Evolutionary conservation across 1,139 yeast species (phyloP).

Genomic region (Taphrina deformans): DNA sequence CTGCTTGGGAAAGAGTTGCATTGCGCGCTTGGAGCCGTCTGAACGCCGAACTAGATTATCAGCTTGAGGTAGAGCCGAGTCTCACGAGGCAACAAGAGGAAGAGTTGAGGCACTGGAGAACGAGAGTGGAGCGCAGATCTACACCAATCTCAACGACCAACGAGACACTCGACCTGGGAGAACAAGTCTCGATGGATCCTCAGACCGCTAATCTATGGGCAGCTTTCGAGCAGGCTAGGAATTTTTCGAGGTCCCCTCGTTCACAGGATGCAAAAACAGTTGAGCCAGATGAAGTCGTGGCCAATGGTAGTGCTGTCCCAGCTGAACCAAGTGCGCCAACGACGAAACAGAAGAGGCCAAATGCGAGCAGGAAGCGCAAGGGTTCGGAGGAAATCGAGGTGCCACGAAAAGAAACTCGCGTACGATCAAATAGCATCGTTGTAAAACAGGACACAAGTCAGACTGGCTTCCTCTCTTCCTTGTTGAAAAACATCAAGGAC

Average conservation of each 20-base stretch:
- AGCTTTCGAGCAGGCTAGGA: slow-evolving; percentile 25
- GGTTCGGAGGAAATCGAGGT: neutral
- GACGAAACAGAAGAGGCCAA: slow-evolving; percentile 4
- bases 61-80: neutral
- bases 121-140: slow-evolving; percentile 13
- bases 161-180: neutral
- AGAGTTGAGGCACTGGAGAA: slow-evolving; percentile 25
- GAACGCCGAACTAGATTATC: slow-evolving; percentile 1
- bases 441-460: neutral
- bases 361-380: neutral
- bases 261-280: neutral
- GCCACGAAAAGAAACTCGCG: neutral
- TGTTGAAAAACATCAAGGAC: slow-evolving; percentile 6
- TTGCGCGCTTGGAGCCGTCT: slow-evolving; percentile 15
- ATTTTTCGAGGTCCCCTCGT: neutral
- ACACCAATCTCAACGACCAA: neutral
- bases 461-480: slow-evolving; percentile 7
- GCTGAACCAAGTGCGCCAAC: neutral
- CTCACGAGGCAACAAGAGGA: slow-evolving; percentile 14
- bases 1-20: slow-evolving; percentile 17
- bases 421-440: neutral
- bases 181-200: slow-evolving; percentile 6
- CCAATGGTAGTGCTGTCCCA: neutral
- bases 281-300: neutral
- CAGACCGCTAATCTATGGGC: slow-evolving; percentile 18